These are phyloP conservation scores for Sporisorium reilianum DNA, from an alignment of 1,284 basidiomycete genomes.

Conservation along the genomic window DNA sequence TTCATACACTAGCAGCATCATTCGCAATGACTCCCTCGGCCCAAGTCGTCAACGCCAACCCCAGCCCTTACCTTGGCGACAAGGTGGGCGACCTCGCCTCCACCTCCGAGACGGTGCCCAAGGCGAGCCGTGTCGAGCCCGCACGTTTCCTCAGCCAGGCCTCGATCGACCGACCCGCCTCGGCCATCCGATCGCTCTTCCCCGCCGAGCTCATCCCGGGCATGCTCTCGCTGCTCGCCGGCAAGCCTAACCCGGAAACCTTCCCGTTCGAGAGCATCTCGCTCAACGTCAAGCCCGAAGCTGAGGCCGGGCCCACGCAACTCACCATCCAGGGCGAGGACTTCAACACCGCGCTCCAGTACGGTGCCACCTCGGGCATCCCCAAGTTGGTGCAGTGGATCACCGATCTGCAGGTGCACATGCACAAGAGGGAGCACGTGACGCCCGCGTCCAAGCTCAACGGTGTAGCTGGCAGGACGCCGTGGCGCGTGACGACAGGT, in stretches of 20 bases:
- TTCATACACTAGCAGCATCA: neutral
- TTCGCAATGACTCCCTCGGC: constrained; percentile 36
- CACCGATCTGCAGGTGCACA: constrained; percentile 73
- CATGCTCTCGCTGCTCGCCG: constrained; percentile 80
- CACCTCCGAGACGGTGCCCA: constrained; percentile 20
- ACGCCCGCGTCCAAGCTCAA: constrained; percentile 48
- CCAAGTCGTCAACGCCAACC: constrained; percentile 36
- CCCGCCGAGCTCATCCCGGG: constrained; percentile 82
- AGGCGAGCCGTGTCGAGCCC: constrained; percentile 35
- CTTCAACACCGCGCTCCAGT: constrained; percentile 69
- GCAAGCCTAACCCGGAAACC: constrained; percentile 83
- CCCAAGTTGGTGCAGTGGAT: constrained; percentile 77
- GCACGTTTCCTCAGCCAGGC: constrained; percentile 40
- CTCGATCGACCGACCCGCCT: constrained; percentile 32
- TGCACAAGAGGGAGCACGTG: constrained; percentile 75
- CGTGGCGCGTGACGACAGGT: constrained; percentile 82
- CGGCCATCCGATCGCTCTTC: constrained; percentile 76
- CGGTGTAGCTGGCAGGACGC: constrained; percentile 39
- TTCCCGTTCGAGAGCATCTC: constrained; percentile 87
- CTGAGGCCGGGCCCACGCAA: constrained; percentile 45
- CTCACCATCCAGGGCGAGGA: constrained; percentile 67
- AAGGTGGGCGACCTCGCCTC: constrained; percentile 40
- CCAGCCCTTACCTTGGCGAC: constrained; percentile 32
- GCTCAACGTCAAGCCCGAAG: constrained; percentile 71
- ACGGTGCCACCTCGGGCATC: constrained; percentile 79